Evolutionary conservation across 495 filamentous ascomycete species (phyloP), one percentile per base, ranked within the genome.

Genomic region (Neurospora sp.): DNA sequence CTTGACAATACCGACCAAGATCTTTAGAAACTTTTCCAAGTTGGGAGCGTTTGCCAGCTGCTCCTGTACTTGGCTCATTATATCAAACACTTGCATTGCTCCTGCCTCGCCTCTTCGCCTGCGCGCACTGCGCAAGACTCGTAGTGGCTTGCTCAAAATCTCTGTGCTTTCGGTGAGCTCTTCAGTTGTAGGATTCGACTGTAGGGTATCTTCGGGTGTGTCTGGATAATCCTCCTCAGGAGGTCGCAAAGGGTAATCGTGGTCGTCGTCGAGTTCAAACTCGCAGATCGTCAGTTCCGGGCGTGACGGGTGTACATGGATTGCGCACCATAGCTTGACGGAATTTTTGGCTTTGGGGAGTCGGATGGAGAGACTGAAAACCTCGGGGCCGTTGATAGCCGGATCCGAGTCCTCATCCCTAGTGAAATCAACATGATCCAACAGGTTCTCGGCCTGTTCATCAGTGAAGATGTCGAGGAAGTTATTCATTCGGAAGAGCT

Each of bases 21-120:
- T 86, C 76, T 92, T 92, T 8, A 94, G 81, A 72, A 94, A 92
- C 19, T 71, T 80, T 13, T 92, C 90, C 9, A 96, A 82, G 72
- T 86, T 89, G 38, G 89, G 85, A 9, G 93, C 90, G 10, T 87
- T 88, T 28, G 91, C 87, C 24, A 96, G 84, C 78, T 92, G 91
- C 74, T 93, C 92, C 78, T 94, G 91, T 70, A 92, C 92, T 82
- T 93, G 96, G 73, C 87, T 92, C 87, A 97, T 92, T 73, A 97
- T 92, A 79, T 94, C 94, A 79, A 97, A 97, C 8, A 96, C 93
- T 77, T 96, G 93, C 93, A 98, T 96, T 0, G 92, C 91, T 42
- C 93, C 93, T 24, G 93, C 92, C 76, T 97, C 94, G 17, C 94
- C 94, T 76, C 87, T 90, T 66, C 90, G 81, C 73, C 92, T 91